Percentiles rank a stretch among this genome's conserved stretches.
Evolutionary conservation across 805 yeast species (phyloP).

Genomic region (Saturnispora hagleri): DNA sequence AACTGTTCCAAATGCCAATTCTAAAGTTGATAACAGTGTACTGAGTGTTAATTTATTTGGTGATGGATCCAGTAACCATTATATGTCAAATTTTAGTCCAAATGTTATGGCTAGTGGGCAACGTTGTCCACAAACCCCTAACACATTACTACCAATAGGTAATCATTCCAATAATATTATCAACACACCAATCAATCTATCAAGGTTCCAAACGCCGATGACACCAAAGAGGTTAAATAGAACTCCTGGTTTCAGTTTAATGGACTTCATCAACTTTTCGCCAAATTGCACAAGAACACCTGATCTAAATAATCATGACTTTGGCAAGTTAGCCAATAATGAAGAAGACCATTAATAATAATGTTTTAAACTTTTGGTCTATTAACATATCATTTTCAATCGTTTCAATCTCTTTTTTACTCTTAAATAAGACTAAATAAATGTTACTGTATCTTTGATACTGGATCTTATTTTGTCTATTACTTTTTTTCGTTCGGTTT

Average conservation of each 20-base stretch:
- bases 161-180: background rate
- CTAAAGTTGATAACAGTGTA: conserved; percentile 15
- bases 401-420: background rate
- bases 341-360: background rate
- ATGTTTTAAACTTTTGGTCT: background rate
- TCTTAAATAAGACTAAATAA: background rate
- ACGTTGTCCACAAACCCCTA: conserved; percentile 13
- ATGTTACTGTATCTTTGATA: background rate
- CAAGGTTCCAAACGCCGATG: conserved; percentile 26
- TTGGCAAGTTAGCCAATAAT: background rate
- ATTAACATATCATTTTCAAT: background rate
- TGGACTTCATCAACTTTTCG: conserved; percentile 73
- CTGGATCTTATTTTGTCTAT: background rate
- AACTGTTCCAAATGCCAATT: conserved; percentile 22
- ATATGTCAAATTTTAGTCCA: conserved; percentile 19
- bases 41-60: conserved; percentile 18
- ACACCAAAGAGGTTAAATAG: conserved; percentile 26
- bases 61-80: conserved; percentile 20
- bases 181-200: conserved; percentile 14
- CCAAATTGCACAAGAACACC: conserved; percentile 51
- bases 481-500: background rate
- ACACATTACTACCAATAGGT: conserved; percentile 4
- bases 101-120: conserved; percentile 9
- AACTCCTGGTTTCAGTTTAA: conserved; percentile 72
- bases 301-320: background rate